Percentiles rank a stretch among this genome's conserved stretches.
Evolutionary conservation across 192 early-diverging fungal genomes (phyloP).

Genomic region (Dissophora ornata): DNA sequence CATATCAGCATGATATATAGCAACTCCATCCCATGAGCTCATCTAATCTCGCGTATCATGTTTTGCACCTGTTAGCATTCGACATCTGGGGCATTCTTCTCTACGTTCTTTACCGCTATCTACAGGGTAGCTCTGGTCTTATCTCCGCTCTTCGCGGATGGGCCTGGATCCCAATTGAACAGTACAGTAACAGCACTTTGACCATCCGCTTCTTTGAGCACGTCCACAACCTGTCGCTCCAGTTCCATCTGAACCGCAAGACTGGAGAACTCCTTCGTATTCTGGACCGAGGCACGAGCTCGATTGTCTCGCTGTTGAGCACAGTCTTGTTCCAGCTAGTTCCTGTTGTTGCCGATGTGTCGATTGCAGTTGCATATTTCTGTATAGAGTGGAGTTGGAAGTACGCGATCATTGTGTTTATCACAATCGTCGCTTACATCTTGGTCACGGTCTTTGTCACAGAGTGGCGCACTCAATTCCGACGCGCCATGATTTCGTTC

Average conservation of each 20-base stretch:
- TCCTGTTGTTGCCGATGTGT: conserved; percentile 89
- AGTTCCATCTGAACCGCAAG: conserved; percentile 94
- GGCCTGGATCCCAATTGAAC: conserved; percentile 94
- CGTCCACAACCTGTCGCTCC: conserved; percentile 86
- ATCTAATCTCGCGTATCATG: background rate
- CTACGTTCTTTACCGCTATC: conserved; percentile 72
- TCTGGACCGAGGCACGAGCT: conserved; percentile 82
- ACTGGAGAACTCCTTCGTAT: conserved; percentile 96
- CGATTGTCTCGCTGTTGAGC: conserved; percentile 79
- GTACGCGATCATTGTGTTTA: conserved; percentile 86
- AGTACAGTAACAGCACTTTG: conserved; percentile 93
- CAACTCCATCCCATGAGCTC: too few species aligned
- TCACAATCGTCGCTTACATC: conserved; percentile 91
- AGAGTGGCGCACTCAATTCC: conserved; percentile 87
- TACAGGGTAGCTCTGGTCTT: conserved; percentile 83
- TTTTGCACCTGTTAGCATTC: conserved; percentile 10
- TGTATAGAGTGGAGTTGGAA: conserved; percentile 71
- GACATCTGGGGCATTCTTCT: conserved; percentile 67
- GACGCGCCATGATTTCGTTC: conserved; percentile 83
- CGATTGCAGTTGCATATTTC: conserved; percentile 82
- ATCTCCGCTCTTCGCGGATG: conserved; percentile 85
- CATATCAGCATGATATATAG: too few species aligned
- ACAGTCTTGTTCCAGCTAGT: conserved; percentile 92
- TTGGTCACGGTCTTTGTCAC: conserved; percentile 84
- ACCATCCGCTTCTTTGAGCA: conserved; percentile 92